Percentiles rank a stretch among this genome's conserved stretches.
phyloP scores from a whole-genome alignment of 2,329 filamentous ascomycete genomes.

The Phaeosphaeria sp. region DNA sequence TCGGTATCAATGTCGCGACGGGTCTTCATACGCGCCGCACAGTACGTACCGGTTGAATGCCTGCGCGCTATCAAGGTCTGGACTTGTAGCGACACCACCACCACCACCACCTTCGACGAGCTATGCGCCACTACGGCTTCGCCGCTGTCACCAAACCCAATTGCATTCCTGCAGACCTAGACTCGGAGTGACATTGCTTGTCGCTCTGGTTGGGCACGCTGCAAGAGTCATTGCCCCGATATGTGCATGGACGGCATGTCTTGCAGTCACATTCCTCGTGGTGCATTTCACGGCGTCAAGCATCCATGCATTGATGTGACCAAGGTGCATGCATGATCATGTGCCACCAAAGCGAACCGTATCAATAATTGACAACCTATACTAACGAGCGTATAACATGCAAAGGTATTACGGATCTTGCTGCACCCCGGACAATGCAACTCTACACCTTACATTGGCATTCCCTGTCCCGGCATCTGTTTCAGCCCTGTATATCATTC shows the following conservation, averaged over 20 bases:
- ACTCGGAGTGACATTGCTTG: background rate
- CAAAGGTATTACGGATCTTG: background rate
- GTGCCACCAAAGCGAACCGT: background rate
- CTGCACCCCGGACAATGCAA: background rate
- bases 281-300: background rate
- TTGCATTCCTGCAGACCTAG: background rate
- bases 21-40: background rate
- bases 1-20: background rate
- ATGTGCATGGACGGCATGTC: background rate
- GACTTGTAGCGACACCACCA: background rate
- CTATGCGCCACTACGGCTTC: conserved; percentile 1
- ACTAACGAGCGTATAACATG: conserved; percentile 6
- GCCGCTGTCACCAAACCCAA: conserved; percentile 3
- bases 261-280: background rate
- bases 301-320: background rate
- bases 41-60: background rate
- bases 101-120: background rate
- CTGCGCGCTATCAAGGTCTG: background rate
- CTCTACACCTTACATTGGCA: conserved; percentile 1
- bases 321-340: background rate
- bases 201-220: background rate
- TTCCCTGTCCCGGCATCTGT: conserved; percentile 3
- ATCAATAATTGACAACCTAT: background rate
- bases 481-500: background rate
- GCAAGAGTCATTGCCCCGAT: background rate